Base-by-base conservation (phyloP, 225 moss, liverwort and hornwort species). In the Lunularia cruciata region DNA sequence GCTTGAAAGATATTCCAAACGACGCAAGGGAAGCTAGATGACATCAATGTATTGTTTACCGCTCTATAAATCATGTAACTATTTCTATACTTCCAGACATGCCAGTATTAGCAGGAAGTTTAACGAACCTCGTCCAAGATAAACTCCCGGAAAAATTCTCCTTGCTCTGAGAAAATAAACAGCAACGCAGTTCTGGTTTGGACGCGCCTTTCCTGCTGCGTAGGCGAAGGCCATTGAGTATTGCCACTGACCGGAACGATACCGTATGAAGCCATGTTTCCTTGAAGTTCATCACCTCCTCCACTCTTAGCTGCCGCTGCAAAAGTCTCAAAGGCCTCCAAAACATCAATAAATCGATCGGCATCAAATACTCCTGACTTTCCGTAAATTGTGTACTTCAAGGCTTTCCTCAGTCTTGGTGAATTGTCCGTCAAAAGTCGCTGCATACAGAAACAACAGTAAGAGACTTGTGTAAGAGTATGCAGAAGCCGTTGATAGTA, bases 301-400 rank as follows among this genome's bases (percentile, higher is more conserved):
- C 96, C 96, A 47, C 86, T 92, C 85, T 81, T 89, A 25, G 91
- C 89, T 69, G 93, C 85, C 30, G 87, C 77, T 18, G 98, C 85
- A 33, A 98, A 98, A 9, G 98, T 89, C 63, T 98, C 98, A 45
- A 98, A 98, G 30, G 98, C 98, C 74, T 98, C 98, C 93, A 98
- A 88, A 10, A 98, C 88, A 73, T 98, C 98, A 68, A 98, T 98
- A 67, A 98, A 98, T 37, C 98, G 83, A 35, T 98, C 98, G 47
- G 93, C 98, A 69, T 98, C 98, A 26, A 98, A 98, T 28, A 83
- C 76, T 60, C 93, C 87, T 6, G 88, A 84, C 67, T 84, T 84
- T n/a, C 98, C 98, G 74, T 98, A 98, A 33, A 98, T 98, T 43
- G 98, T 98, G 40, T 98, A 98, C 23, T 89, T 83, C 62, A 98